Base-by-base conservation (phyloP, 345 rosid species). In the Cardamine chenopodiifolia region DNA sequence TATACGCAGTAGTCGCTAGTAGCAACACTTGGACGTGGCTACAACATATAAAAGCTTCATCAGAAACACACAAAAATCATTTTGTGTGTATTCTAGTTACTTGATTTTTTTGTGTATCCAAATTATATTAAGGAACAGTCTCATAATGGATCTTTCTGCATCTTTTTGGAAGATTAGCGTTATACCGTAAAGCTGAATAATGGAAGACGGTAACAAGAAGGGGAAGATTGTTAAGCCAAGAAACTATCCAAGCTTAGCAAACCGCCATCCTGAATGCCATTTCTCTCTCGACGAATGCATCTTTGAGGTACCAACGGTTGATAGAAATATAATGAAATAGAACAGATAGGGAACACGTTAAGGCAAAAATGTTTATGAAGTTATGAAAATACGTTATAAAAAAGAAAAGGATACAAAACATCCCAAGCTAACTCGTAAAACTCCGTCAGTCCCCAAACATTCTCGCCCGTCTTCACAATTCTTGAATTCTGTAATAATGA, bases 181-280 rank as follows among this genome's bases (percentile, higher is more conserved):
- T n/a, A n/a, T n/a, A 74, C 98, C 98, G 74, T 94, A 94, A 63
- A 94, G 79, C 11, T 80, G 86, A 74, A 94, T 78, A 59, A 91
- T 19, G 39, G 86, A 52, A 58, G 91, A 78, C 59, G 97, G 98
- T 60, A 91, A 61, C 62, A 94, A 62, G 73, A 94, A 89, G 1
- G 98, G 78, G 76, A 84, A 60, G 22, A 86, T 45, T 32, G 85
- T 87, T 74, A 86, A 72, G 79, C 80, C 81, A 81, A 85, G 65
- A 83, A 88, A 87, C 73, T 89, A 19, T 39, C 80, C 45, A 59
- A 87, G 75, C 83, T 94, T 91, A 8, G 77, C 82, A 68, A 83
- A 71, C 97, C 98, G 91, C 95, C 98, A 91, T 57, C 98, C 91
- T 11, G 98, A 91, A 64, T 94, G 97, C 98, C 98, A 94, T 28